Base-by-base conservation (phyloP, 1,284 basidiomycete genomes). In the Leucoagaricus sp. region DNA sequence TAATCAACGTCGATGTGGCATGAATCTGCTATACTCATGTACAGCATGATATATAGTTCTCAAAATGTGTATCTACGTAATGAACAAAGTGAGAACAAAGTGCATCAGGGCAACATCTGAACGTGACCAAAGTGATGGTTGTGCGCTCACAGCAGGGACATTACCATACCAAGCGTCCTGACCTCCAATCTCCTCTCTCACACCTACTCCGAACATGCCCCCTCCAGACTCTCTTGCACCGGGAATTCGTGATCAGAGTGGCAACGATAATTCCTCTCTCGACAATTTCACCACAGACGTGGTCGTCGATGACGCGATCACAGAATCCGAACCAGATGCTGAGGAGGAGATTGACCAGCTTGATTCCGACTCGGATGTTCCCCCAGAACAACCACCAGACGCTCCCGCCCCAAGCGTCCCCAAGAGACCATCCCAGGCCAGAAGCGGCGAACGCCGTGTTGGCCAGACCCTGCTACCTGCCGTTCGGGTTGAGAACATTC, bases 391-490 rank as follows among this genome's bases (percentile, higher is more conserved):
- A 12, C 57, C 42, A 13, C 40, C 45, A 34, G 40, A 51, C 13
- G 59, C 61, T 10, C 65, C 64, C 26, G 61, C 68, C 54, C 58
- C 65, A 5, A 19, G 23, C n/a, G n/a, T n/a, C 12, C 19, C 40
- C 28, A 65, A 71, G 50, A 73, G 74, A 67, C 72, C 63, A 65
- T 72, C 70, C 64, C 69, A 68, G 60, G 66, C 51, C 69, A 74
- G 63, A 50, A 61, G 65, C 7, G 72, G 67, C 28, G 76, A 80
- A 63, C 83, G 87, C 61, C 69, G 76, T 34, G 84, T 82, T 3
- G 88, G 89, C 10, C 78, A 84, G 52, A 82, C 81, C 5, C 67
- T 87, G 10, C 68, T 91, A 19, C 87, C 89, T 23, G 70, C 79
- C 48, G 69, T 78, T 45, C 79, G 81, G 58, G 65, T 91, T 45